Conservation (phyloP, 805 yeast species). For the Starmerella tilneyi region DNA sequence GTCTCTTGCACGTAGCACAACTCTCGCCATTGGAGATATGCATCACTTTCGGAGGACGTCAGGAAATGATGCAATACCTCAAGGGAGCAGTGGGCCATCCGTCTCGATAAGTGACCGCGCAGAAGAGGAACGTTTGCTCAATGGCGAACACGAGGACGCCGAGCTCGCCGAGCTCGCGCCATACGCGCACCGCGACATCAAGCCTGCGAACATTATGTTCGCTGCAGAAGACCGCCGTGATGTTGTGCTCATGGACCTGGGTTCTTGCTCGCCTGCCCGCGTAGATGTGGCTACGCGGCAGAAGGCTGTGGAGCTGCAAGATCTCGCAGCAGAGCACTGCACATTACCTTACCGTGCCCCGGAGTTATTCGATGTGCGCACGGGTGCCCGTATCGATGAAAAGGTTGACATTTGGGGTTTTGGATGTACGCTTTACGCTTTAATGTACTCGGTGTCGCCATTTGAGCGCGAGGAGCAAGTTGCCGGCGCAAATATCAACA, state of each 20-base stretch:
- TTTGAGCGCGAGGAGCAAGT: constrained; percentile 74
- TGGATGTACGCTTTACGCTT: constrained; percentile 71
- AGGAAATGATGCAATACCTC: too few species aligned
- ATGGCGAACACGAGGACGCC: constrained; percentile 9
- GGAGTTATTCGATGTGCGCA: constrained; percentile 67
- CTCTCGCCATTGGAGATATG: constrained; percentile 65
- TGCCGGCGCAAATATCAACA: constrained; percentile 68
- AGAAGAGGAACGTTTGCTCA: constrained; percentile 10
- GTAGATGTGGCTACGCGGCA: constrained; percentile 46
- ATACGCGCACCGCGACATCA: constrained; percentile 77
- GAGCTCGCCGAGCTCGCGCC: constrained; percentile 39
- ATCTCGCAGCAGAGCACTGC: constrained; percentile 73
- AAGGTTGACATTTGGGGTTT: constrained; percentile 83
- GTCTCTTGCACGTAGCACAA: constrained; percentile 42
- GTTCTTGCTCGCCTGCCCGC: constrained; percentile 63
- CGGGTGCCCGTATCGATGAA: constrained; percentile 57
- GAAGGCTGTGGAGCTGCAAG: constrained; percentile 67
- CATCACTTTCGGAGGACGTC: constrained; percentile 44
- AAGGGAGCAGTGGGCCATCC: too few species aligned
- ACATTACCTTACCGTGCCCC: constrained; percentile 86
- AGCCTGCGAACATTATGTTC: constrained; percentile 82
- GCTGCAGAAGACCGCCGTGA: constrained; percentile 44
- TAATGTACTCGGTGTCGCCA: constrained; percentile 73
- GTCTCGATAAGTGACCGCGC: not conserved
- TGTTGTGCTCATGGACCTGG: constrained; percentile 76